Base-by-base conservation (phyloP, 2,329 filamentous ascomycete genomes). In the Elsinoe arachidis region DNA sequence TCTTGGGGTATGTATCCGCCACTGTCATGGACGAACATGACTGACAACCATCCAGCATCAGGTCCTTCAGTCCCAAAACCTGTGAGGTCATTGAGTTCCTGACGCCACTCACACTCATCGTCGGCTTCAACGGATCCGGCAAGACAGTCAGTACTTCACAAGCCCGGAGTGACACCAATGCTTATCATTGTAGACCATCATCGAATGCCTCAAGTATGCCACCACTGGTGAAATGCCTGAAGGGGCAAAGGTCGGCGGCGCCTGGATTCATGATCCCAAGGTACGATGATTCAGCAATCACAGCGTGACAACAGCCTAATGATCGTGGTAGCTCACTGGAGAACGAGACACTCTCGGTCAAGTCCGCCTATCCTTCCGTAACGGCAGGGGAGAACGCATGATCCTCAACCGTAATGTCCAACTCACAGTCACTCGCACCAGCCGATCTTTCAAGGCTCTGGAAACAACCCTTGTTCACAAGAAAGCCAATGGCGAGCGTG, bases 261-360 rank as follows among this genome's bases (percentile, higher is more conserved):
- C 92, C 52, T 99, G 97, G 70, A 90, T 99, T 61, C 92, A 99
- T 70, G 93, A 99, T 66, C 93, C 93, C n/a, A 93, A 93, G 75
- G 81, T 87, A 70, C 61, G 64, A 60, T 15, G 15, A 5, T 23
- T 30, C 4, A 3, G 10, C 47, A 5, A 11, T 46, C 14, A 39
- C 26, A 12, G 33, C 63, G 19, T 56, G n/a, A n/a, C 51, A 33
- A 44, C 43, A 49, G 34, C 17, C 56, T 63, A 55, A 63, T 57
- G 54, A 55, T 23, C 19, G 51, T 47, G 62, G 12, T 33, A 61
- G 80, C 79, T 96, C 51, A 84, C 82, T 62, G 88, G 87, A 57
- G 90, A 96, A 68, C 91, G 90, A 64, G 90, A 96, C 66, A 87
- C 96, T 39, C 75, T 91, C 67, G 93, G 90, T 15, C 89, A 96